phyloP scores from a whole-genome alignment of 2,329 filamentous ascomycete species.

The Ilyonectria mors-panacis region DNA sequence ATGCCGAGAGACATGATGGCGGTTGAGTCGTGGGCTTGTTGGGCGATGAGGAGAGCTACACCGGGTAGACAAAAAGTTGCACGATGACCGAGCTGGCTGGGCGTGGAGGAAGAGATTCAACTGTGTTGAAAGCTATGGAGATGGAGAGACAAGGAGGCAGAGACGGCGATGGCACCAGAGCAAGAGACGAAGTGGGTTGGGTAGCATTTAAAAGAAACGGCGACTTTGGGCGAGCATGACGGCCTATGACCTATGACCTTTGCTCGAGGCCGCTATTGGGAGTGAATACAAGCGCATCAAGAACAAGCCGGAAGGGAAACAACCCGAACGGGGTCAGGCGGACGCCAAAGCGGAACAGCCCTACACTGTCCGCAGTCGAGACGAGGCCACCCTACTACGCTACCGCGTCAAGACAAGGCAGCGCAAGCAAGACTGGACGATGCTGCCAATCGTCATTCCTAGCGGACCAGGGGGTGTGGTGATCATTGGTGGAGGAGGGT shows the following conservation, averaged over 20 bases:
- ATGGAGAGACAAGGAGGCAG: slow-evolving; percentile 6
- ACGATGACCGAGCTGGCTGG: neutral
- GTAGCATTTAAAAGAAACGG: slow-evolving; percentile 37
- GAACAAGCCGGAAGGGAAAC: slow-evolving; percentile 1
- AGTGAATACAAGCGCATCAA: slow-evolving; percentile 7
- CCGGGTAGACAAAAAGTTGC: neutral
- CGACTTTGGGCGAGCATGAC: slow-evolving; percentile 31
- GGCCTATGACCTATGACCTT: slow-evolving; percentile 26
- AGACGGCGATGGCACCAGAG: slow-evolving; percentile 4
- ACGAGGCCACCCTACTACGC: neutral
- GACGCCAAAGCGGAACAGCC: slow-evolving; percentile 1
- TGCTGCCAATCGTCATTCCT: slow-evolving; percentile 15
- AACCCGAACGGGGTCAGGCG: neutral
- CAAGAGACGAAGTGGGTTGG: slow-evolving; percentile 29
- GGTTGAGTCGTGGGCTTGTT: neutral
- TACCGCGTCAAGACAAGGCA: slow-evolving; percentile 24
- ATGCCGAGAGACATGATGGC: slow-evolving; percentile 67
- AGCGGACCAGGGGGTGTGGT: neutral
- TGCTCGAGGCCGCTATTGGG: neutral
- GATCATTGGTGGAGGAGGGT: neutral
- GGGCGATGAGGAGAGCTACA: neutral
- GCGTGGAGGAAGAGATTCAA: slow-evolving; percentile 1
- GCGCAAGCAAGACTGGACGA: slow-evolving; percentile 18
- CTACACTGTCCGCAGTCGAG: neutral
- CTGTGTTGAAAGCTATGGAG: slow-evolving; percentile 2